Conservation (phyloP, 2,329 filamentous ascomycete species). For the Fusarium tanahbumbuense region DNA sequence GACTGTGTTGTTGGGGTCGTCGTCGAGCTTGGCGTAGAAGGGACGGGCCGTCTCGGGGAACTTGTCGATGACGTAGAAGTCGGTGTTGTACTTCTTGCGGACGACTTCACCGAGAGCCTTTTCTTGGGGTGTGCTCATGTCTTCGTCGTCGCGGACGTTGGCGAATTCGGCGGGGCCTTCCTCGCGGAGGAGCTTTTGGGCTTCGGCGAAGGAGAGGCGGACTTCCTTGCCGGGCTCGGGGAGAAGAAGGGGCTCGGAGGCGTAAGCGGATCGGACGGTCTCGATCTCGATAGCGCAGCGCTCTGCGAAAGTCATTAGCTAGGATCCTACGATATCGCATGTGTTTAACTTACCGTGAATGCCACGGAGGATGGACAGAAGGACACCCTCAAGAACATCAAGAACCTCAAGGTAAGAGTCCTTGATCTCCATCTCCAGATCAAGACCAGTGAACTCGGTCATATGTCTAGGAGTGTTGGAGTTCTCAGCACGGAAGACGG, state of each 20-base stretch:
- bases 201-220: slow-evolving; percentile 81
- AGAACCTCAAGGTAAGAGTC: slow-evolving; percentile 80
- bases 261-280: slow-evolving; percentile 77
- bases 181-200: slow-evolving; percentile 79
- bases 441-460: slow-evolving; percentile 89
- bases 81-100: slow-evolving; percentile 88
- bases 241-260: slow-evolving; percentile 81
- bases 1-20: slow-evolving; percentile 67
- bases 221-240: slow-evolving; percentile 80
- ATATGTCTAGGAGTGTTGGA: slow-evolving; percentile 86
- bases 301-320: slow-evolving; percentile 47
- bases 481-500: slow-evolving; percentile 88
- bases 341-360: slow-evolving; percentile 55
- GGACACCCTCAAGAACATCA: slow-evolving; percentile 76
- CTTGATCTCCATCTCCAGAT: slow-evolving; percentile 91
- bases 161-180: slow-evolving; percentile 75
- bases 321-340: too few species aligned
- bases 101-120: slow-evolving; percentile 90
- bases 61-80: slow-evolving; percentile 98
- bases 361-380: slow-evolving; percentile 84
- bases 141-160: slow-evolving; percentile 80
- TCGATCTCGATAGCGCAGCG: slow-evolving; percentile 78
- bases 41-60: slow-evolving; percentile 90
- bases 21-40: slow-evolving; percentile 86
- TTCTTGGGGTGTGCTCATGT: slow-evolving; percentile 84